A percentile compares a stretch with the other conserved stretches of the same genome.
phyloP scores from a whole-genome alignment of 2,329 filamentous ascomycete species.

The Fusarium sp. region DNA sequence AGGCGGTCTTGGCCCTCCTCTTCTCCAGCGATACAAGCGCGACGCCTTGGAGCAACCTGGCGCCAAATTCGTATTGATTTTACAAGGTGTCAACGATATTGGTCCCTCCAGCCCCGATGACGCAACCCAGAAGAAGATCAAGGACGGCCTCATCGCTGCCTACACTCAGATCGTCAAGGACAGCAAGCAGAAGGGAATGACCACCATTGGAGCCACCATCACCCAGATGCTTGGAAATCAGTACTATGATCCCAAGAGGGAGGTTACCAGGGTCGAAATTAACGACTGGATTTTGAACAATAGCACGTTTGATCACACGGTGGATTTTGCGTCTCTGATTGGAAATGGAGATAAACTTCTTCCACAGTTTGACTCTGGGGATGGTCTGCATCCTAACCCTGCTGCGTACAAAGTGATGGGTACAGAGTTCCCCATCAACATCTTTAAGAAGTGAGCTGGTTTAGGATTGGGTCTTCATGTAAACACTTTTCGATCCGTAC shows the following conservation, averaged over 20 bases:
- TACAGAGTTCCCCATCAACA: conserved; percentile 7
- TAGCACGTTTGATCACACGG: conserved; percentile 23
- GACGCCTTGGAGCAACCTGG: conserved; percentile 29
- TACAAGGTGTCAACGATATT: conserved; percentile 33
- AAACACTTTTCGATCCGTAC: too few species aligned
- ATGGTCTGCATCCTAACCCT: conserved; percentile 36
- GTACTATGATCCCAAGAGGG: conserved; percentile 19
- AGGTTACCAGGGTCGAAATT: conserved; percentile 17
- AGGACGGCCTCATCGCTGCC: conserved; percentile 3
- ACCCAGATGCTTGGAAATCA: conserved; percentile 32
- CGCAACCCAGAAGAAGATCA: conserved; percentile 10
- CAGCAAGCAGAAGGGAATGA: conserved; percentile 3
- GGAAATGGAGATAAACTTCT: conserved; percentile 26
- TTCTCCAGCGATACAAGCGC: conserved; percentile 32
- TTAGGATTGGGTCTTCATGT: neutral
- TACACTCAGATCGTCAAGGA: conserved; percentile 20
- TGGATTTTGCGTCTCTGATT: conserved; percentile 33
- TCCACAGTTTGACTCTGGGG: conserved; percentile 29
- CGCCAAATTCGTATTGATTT: conserved; percentile 23
- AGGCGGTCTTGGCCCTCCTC: conserved; percentile 28
- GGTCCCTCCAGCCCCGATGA: conserved; percentile 22
- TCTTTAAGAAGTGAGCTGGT: conserved; percentile 4
- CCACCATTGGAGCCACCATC: conserved; percentile 26
- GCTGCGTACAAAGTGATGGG: conserved; percentile 29
- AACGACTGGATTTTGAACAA: conserved; percentile 34